These are phyloP conservation scores for Mariannaea elegans DNA, from an alignment of 2,329 filamentous ascomycete species.

Conservation along the genomic window DNA sequence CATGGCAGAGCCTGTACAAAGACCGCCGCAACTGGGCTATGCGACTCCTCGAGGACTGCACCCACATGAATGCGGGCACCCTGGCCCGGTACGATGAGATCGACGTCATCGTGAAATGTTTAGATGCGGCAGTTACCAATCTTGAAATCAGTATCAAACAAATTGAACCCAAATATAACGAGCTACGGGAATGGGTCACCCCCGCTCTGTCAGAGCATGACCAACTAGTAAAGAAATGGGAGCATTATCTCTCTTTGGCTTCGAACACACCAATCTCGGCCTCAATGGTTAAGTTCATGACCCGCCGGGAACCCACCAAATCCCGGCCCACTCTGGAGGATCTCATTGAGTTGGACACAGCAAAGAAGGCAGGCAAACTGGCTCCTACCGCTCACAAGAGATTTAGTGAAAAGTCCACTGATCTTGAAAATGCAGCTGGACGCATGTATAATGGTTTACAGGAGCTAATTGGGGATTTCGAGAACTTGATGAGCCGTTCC, in stretches of 20 bases:
- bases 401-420: slow-evolving; percentile 67
- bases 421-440: slow-evolving; percentile 67
- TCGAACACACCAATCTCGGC: slow-evolving; percentile 70
- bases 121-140: slow-evolving; percentile 88
- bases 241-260: slow-evolving; percentile 72
- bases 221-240: slow-evolving; percentile 71
- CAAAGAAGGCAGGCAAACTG: slow-evolving; percentile 75
- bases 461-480: slow-evolving; percentile 69
- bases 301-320: slow-evolving; percentile 53
- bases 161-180: slow-evolving; percentile 76
- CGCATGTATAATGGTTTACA: slow-evolving; percentile 70
- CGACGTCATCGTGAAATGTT: slow-evolving; percentile 78
- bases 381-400: slow-evolving; percentile 66
- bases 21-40: slow-evolving; percentile 83
- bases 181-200: slow-evolving; percentile 75
- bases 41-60: slow-evolving; percentile 74
- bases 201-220: slow-evolving; percentile 74
- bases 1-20: slow-evolving; percentile 91
- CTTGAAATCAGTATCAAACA: slow-evolving; percentile 77
- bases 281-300: slow-evolving; percentile 74
- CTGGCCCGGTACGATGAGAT: slow-evolving; percentile 76
- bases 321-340: slow-evolving; percentile 72
- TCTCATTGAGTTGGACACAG: slow-evolving; percentile 77
- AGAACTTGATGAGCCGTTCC: slow-evolving; percentile 64
- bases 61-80: slow-evolving; percentile 68